A percentile compares a stretch with the other conserved stretches of the same genome.
These are phyloP conservation scores for Calonectria pteridis DNA, from an alignment of 2,329 filamentous ascomycete genomes.

Conservation along the genomic window DNA sequence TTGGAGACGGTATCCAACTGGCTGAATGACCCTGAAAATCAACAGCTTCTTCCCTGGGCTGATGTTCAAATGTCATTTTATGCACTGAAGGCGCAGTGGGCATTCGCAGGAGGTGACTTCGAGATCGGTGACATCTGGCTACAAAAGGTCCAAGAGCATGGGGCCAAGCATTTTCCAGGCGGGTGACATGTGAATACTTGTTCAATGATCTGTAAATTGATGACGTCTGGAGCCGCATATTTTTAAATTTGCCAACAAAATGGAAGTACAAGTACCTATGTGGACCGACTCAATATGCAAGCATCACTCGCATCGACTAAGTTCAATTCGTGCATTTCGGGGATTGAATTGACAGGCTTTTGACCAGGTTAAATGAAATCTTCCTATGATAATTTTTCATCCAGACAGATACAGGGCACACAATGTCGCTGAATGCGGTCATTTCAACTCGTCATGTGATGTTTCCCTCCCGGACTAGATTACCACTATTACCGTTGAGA, in stretches of 20 bases:
- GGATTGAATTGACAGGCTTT: neutral
- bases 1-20: neutral
- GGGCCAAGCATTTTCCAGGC: neutral
- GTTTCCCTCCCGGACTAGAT: too few relatives aligned
- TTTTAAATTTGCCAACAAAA: neutral
- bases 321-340: neutral
- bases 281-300: too few relatives aligned
- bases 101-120: neutral
- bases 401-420: too few relatives aligned
- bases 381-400: too few relatives aligned
- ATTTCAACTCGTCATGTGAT: too few relatives aligned
- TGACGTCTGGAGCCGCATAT: neutral
- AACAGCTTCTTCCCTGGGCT: neutral
- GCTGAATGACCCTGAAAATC: neutral
- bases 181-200: neutral
- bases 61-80: conserved; percentile 6
- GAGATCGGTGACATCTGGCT: neutral
- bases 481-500: neutral
- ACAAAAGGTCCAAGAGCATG: neutral
- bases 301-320: too few relatives aligned
- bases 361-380: too few relatives aligned
- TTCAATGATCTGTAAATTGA: too few relatives aligned
- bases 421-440: too few relatives aligned
- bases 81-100: neutral
- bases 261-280: too few relatives aligned